Evolutionary conservation across 1,284 basidiomycete genomes (phyloP).

Genomic region (Pterulicium gracile): DNA sequence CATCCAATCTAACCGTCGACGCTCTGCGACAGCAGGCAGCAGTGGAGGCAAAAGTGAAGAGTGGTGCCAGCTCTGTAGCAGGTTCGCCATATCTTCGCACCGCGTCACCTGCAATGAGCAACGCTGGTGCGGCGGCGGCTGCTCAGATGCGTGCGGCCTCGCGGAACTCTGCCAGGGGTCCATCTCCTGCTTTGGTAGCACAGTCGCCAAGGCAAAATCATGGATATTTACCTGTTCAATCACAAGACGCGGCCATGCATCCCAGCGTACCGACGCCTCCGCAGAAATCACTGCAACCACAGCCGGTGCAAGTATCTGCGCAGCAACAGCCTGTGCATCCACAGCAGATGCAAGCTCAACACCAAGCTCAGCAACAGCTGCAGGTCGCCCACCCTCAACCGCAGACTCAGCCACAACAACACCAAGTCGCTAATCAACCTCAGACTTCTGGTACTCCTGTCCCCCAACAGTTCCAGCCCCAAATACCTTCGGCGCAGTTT

Average conservation of each 20-base stretch:
- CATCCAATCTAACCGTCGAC: background rate
- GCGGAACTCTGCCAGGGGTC: background rate
- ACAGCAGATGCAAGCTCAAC: conserved; percentile 1
- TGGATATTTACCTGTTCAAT: background rate
- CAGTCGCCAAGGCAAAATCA: background rate
- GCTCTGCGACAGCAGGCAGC: background rate
- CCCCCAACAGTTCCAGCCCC: conserved; percentile 13
- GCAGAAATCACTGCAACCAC: conserved; percentile 2
- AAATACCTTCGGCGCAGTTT: conserved; percentile 14
- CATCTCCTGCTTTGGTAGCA: background rate
- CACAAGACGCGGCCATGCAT: background rate
- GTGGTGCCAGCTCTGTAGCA: background rate
- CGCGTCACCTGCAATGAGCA: background rate
- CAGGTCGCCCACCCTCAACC: background rate
- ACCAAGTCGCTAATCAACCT: conserved; percentile 1
- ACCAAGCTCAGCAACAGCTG: conserved; percentile 1
- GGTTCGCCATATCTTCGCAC: background rate
- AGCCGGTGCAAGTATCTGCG: background rate
- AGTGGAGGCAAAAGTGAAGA: background rate
- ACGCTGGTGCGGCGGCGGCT: background rate
- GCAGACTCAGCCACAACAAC: background rate
- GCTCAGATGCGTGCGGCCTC: background rate
- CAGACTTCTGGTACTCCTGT: conserved; percentile 2
- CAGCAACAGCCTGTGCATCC: background rate
- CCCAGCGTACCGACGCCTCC: background rate